These are phyloP conservation scores for Noccaea caerulescens DNA, from an alignment of 345 rosid genomes.

Conservation along the genomic window DNA sequence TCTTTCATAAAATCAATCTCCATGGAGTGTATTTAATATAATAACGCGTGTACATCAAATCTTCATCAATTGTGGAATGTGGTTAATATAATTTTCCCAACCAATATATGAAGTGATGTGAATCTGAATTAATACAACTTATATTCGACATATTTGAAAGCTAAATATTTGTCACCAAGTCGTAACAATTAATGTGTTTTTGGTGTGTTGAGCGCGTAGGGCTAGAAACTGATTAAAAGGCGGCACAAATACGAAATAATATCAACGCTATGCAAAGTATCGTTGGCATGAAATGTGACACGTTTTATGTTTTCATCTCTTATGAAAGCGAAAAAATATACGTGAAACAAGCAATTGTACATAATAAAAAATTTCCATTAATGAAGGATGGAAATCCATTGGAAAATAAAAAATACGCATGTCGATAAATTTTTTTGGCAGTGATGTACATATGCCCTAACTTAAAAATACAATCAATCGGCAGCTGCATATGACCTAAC, in stretches of 20 bases:
- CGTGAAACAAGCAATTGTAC: slow-evolving; percentile 15
- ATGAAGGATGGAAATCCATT: too few relatives aligned
- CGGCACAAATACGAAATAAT: slow-evolving; percentile 5
- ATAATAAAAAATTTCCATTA: neutral
- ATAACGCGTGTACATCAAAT: neutral
- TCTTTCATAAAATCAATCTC: neutral
- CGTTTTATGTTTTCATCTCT: slow-evolving; percentile 1
- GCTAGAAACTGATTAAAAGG: neutral
- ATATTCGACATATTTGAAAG: neutral
- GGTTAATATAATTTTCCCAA: neutral
- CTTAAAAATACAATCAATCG: neutral
- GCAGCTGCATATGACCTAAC: slow-evolving; percentile 31
- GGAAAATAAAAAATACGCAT: too few relatives aligned
- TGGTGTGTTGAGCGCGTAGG: slow-evolving; percentile 28
- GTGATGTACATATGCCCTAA: slow-evolving; percentile 6
- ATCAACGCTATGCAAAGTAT: slow-evolving; percentile 21
- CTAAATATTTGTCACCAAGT: neutral
- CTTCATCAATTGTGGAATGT: neutral
- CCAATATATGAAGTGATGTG: slow-evolving; percentile 1
- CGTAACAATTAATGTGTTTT: slow-evolving; percentile 19
- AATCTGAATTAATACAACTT: slow-evolving; percentile 8
- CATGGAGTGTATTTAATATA: neutral
- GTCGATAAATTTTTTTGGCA: too few relatives aligned
- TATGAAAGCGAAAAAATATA: slow-evolving; percentile 17
- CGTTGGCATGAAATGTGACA: slow-evolving; percentile 37